Base-by-base conservation (phyloP, 192 early-diverging fungal genomes). In the Backusella parvicylindrica region DNA sequence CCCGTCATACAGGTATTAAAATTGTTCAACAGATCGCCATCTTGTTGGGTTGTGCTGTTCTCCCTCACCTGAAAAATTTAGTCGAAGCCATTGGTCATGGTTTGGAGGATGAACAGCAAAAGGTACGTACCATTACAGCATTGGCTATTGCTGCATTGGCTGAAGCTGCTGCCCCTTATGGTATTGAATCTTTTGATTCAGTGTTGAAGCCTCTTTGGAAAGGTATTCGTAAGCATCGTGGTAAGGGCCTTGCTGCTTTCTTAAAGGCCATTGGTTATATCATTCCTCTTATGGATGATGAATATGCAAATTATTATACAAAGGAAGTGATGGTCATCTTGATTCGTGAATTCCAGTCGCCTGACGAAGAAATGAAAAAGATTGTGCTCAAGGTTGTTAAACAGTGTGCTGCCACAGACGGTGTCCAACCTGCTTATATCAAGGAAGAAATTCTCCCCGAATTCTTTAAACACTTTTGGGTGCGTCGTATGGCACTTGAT, bases 211-310 rank as follows among this genome's bases (percentile, higher is more conserved):
- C 96, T 50, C 85, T 99, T 37, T 96, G 95, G 94, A 86, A 89
- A 30, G 98, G 97, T 70, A 95, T 97, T 76, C 93, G 93, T 77
- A 92, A 93, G 78, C 97, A 99, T 79, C 91, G 98, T 75, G 96
- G 97, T 75, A 96, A 96, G 78, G 95, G 95, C 16, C 85, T 98
- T 35, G 97, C 98, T 9, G 96, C 97, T 0, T 98, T 99, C 86
- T 86, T 99, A 75, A 98, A 99, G 81, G 97, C 97, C n/a, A 95
- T 98, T 77, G 98, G 98, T 32, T 98, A 93, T 73, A 95, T 99
- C 68, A 98, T 99, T 72, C 97, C 98, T 23, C 84, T 99, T 63
- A 98, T 99, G 96, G 96, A 97, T 73, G 87, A 88, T 41, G 97
- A 98, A 77, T 92, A 96, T 74, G 96, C 97, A 56, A 95, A 94